Evolutionary conservation across 2,329 filamentous ascomycete genomes (phyloP).

Genomic region (Chaetothyriales sp.): DNA sequence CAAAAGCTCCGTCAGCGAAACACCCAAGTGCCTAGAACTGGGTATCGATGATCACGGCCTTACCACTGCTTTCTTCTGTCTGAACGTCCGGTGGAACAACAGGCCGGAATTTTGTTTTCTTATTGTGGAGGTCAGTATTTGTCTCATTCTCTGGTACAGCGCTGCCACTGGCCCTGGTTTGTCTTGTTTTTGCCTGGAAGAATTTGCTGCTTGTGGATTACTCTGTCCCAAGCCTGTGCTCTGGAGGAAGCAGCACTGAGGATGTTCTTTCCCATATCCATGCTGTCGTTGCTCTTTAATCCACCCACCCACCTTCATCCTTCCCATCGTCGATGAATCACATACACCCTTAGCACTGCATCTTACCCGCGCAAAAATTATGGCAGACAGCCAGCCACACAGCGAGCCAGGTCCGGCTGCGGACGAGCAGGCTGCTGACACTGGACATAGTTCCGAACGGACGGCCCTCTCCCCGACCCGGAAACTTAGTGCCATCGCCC

Average conservation of each 20-base stretch:
- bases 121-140: neutral
- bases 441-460: neutral
- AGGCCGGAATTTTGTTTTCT: neutral
- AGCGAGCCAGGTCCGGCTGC: neutral
- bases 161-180: neutral
- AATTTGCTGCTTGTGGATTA: neutral
- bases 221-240: neutral
- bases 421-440: neutral
- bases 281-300: neutral
- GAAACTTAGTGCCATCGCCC: neutral
- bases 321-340: neutral
- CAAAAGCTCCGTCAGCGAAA: neutral
- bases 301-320: neutral
- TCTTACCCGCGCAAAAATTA: neutral
- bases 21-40: neutral
- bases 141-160: neutral
- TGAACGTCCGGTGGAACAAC: neutral
- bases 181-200: neutral
- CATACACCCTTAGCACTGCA: neutral
- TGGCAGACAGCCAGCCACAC: neutral
- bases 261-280: neutral
- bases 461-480: neutral
- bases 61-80: neutral
- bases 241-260: neutral
- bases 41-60: neutral